Base-by-base conservation (phyloP, 331 rosid species). In the Quercus phellos region DNA sequence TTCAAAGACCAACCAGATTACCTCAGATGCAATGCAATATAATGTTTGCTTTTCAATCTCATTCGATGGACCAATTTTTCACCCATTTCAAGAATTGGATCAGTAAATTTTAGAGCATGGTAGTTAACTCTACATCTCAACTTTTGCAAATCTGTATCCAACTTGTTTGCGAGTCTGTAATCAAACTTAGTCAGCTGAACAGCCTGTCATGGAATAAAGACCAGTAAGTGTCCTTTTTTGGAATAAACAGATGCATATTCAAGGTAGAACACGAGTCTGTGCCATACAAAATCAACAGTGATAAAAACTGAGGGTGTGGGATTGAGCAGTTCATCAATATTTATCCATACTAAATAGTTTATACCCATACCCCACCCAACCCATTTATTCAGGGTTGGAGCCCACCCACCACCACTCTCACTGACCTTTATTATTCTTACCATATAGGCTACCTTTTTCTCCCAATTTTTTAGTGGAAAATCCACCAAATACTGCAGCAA, bases 61-160 rank as follows among this genome's bases (percentile, higher is more conserved):
- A 95, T 93, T 70, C 86, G 88, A 63, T 73, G 83, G 59, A 95
- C 97, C 87, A 95, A 77, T 22, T 85, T 89, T 74, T 89, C 70
- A 69, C 94, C 99, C 99, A 95, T 95, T 60, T 78, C 77, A 77
- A 46, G 84, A 79, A 95, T 92, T 64, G 89, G 87, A 30, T 77
- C 56, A 18, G 99, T 91, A 78, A 95, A 95, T 80, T 84, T 93
- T 73, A 95, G 85, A 75, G 94, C 99, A 80, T 91, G 99, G 84
- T 95, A 95, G 78, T 95, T 95, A 68, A 88, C 99, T 85, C 99
- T 87, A 73, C 99, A 95, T 86, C 99, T 90, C 84, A 95, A 79
- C 84, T 93, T 95, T 83, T 95, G 99, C 70, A 89, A 87, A 81
- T 95, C 97, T 38, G 97, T 84, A 61, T 80, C 87, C 90, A 95